A percentile compares a stretch with the other conserved stretches of the same genome.
Evolutionary conservation across 2,329 filamentous ascomycete genomes (phyloP).

Genomic region (Ascochyta fabae): DNA sequence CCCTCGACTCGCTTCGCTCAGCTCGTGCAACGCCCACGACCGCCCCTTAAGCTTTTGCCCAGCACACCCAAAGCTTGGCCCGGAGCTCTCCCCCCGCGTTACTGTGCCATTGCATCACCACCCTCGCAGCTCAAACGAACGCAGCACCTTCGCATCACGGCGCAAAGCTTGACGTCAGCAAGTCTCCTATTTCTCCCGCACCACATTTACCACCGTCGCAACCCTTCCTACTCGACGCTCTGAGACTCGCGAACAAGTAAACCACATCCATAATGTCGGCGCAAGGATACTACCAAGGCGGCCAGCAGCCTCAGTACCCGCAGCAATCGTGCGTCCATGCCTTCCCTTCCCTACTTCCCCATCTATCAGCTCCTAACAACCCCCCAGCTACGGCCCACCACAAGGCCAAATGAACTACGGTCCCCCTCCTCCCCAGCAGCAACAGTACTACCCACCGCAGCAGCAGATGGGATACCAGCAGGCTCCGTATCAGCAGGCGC

Average conservation of each 20-base stretch:
- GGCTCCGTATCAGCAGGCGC: slow-evolving; percentile 56
- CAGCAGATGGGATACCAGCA: slow-evolving; percentile 48
- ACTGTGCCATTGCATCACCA: slow-evolving; percentile 1
- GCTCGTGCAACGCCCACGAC: background rate
- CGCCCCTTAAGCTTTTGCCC: slow-evolving; percentile 14
- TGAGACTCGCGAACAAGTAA: background rate
- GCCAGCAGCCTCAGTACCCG: slow-evolving; percentile 44
- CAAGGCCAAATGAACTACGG: background rate
- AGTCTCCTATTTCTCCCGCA: background rate
- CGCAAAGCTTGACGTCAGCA: background rate
- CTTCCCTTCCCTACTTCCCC: background rate
- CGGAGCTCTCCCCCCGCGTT: slow-evolving; percentile 1
- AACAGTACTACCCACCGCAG: slow-evolving; percentile 38
- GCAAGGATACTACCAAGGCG: slow-evolving; percentile 47
- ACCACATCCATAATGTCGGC: slow-evolving; percentile 39
- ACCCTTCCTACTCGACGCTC: background rate
- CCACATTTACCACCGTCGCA: background rate
- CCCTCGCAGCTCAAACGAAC: slow-evolving; percentile 1
- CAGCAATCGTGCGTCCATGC: slow-evolving; percentile 40
- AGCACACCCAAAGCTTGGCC: slow-evolving; percentile 9
- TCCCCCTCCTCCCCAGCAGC: slow-evolving; percentile 19
- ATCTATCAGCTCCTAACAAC: background rate
- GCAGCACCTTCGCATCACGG: background rate
- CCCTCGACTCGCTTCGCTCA: too few species aligned
- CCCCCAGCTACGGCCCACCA: background rate